Evolutionary conservation across 805 yeast genomes (phyloP).

Genomic region (Suhomyces kilbournensis): DNA sequence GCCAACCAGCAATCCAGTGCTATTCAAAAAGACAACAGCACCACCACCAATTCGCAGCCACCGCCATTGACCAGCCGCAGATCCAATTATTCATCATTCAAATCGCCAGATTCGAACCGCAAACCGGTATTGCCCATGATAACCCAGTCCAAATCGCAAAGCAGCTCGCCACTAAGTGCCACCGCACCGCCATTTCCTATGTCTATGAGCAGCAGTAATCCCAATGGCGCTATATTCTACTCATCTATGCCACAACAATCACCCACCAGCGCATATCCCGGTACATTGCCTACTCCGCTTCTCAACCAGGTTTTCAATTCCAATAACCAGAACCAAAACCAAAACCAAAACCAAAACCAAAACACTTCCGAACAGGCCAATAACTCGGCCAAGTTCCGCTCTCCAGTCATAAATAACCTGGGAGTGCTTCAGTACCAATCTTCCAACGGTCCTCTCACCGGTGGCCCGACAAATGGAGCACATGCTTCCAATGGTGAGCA

Average conservation of each 20-base stretch:
- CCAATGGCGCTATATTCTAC: conserved; percentile 14
- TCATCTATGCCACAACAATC: conserved; percentile 25
- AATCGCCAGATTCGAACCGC: conserved; percentile 27
- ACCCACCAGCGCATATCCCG: conserved; percentile 21
- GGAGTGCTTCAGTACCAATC: conserved; percentile 1
- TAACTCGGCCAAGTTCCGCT: conserved; percentile 3
- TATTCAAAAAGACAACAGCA: conserved; percentile 5
- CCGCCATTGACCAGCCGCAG: conserved; percentile 18
- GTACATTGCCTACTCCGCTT: conserved; percentile 30
- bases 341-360: not conserved
- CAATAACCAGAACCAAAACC: conserved; percentile 5
- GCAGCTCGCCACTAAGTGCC: conserved; percentile 38
- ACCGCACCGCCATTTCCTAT: conserved; percentile 39
- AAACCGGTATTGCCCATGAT: conserved; percentile 38
- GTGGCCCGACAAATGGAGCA: not conserved
- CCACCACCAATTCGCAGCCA: not conserved
- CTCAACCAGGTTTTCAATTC: conserved; percentile 31
- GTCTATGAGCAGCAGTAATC: conserved; percentile 1
- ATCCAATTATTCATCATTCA: conserved; percentile 16
- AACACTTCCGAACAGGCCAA: not conserved
- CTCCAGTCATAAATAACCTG: not conserved
- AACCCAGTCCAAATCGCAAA: conserved; percentile 35
- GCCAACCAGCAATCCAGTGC: not conserved
- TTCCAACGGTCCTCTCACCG: not conserved
- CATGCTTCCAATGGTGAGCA: conserved; percentile 47